Base-by-base conservation (phyloP, 2,329 filamentous ascomycete genomes). In the Didymellaceae sp. region DNA sequence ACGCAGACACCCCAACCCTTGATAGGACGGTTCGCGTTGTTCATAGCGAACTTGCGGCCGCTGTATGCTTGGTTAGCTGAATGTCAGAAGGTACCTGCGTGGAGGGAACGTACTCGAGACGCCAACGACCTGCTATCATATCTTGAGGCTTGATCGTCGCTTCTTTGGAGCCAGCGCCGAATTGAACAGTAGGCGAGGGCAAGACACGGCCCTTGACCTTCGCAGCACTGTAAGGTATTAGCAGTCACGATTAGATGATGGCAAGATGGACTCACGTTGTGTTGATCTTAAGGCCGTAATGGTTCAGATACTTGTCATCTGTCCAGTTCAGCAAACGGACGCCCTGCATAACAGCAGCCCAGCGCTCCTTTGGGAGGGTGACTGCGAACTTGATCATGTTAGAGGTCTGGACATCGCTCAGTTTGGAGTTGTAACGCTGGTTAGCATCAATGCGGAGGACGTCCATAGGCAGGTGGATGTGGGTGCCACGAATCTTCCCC, bases 331-430 rank as follows among this genome's bases (percentile, higher is more conserved):
- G 79, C 58, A 88, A 82, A 0, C 75, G 67, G 7, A 96, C 82
- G 13, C 88, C 88, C 3, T 82, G 70, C 39, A 85, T 75, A 60
- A 97, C 91, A 16, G 88, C 84, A 0, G 70, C 62, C 58, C 84
- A 82, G n/a, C 94, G 89, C 22, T 85, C 70, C 0, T 71, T 69
- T 0, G 94, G 94, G 1, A 87, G 82, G 5, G 88, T 90, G 4
- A 96, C 93, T 0, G 93, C 92, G 63, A 93, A 91, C 72, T 89
- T 93, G 77, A 99, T 97, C 94, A 99, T 99, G 5, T 82, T 75
- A 0, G 87, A 77, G 0, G 93, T 97, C 75, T 96, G 80, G 0
- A 67, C 64, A 45, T 85, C 82, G 41, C 79, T 80, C 37, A 86
- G 68, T 71, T 86, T 87, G 67, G 74, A 80, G 3, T 74, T 76